Percentiles rank a stretch among this genome's conserved stretches.
Conservation (phyloP, 768 basidiomycete species). For the Podaxis rugospora region DNA sequence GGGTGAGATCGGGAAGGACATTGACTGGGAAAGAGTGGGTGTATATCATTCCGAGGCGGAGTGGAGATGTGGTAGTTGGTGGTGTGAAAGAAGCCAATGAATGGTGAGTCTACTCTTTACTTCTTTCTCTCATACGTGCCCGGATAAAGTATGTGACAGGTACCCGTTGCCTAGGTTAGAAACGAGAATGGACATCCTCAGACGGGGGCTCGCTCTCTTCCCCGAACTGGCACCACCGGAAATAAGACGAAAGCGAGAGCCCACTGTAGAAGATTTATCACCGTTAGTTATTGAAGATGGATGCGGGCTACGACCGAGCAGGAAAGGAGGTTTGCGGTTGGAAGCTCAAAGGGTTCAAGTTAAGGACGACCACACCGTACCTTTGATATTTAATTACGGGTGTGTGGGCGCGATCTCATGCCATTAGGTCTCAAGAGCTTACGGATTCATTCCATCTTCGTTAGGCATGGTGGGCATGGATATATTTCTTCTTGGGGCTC, state of each 20-base stretch:
- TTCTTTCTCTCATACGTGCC: neutral
- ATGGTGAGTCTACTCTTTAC: conserved; percentile 36
- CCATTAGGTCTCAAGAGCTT: neutral
- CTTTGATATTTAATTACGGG: conserved; percentile 65
- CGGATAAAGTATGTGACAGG: conserved; percentile 28
- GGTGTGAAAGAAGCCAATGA: conserved; percentile 57
- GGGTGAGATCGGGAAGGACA: conserved; percentile 54
- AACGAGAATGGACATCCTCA: conserved; percentile 58
- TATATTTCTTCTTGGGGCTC: conserved; percentile 8
- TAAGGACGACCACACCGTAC: conserved; percentile 27
- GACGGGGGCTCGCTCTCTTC: conserved; percentile 44
- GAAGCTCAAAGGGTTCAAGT: conserved; percentile 37
- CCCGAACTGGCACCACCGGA: conserved; percentile 57
- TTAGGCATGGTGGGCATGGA: conserved; percentile 5
- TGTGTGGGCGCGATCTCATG: conserved; percentile 23
- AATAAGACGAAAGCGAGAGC: conserved; percentile 36
- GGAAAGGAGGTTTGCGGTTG: conserved; percentile 55
- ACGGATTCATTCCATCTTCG: neutral
- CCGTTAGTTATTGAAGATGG: conserved; percentile 44
- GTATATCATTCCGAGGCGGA: conserved; percentile 62
- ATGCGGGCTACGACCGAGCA: conserved; percentile 47
- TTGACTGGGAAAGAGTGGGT: conserved; percentile 39
- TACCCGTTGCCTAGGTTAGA: conserved; percentile 60
- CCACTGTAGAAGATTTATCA: conserved; percentile 43
- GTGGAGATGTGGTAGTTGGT: conserved; percentile 62